These are phyloP conservation scores for Allium cepa DNA, from an alignment of 106 monocot species.

Conservation along the genomic window DNA sequence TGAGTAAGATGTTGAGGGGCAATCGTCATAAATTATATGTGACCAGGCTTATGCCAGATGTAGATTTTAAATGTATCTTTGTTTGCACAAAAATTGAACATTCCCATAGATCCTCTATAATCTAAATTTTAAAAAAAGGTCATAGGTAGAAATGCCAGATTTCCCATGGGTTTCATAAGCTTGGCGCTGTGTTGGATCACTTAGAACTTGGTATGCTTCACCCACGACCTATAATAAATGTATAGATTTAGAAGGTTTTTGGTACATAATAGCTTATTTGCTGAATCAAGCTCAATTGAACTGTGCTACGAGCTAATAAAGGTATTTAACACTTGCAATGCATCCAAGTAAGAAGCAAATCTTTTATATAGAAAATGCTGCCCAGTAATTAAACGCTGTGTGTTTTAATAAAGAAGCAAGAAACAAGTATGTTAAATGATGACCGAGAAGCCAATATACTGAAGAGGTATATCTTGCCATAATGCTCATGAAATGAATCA, in stretches of 20 bases:
- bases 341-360: too few species aligned
- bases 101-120: not conserved
- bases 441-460: not conserved
- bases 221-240: slow-evolving; percentile 54
- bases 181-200: slow-evolving; percentile 74
- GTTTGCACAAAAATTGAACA: not conserved
- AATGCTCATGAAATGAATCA: not conserved
- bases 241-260: too few species aligned
- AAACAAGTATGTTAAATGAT: too few species aligned
- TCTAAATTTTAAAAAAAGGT: not conserved
- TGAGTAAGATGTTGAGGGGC: too few species aligned
- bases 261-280: too few species aligned
- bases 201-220: slow-evolving; percentile 89
- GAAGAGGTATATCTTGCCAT: not conserved
- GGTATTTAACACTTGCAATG: not conserved
- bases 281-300: too few species aligned
- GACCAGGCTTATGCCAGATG: too few species aligned
- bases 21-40: too few species aligned
- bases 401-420: too few species aligned
- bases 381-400: too few species aligned
- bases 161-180: slow-evolving; percentile 82
- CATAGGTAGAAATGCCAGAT: slow-evolving; percentile 74
- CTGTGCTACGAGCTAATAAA: not conserved
- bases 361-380: too few species aligned
- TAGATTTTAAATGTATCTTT: not conserved